Conservation (phyloP, 2,329 filamentous ascomycete genomes). For the Monosporascus cannonballus region DNA sequence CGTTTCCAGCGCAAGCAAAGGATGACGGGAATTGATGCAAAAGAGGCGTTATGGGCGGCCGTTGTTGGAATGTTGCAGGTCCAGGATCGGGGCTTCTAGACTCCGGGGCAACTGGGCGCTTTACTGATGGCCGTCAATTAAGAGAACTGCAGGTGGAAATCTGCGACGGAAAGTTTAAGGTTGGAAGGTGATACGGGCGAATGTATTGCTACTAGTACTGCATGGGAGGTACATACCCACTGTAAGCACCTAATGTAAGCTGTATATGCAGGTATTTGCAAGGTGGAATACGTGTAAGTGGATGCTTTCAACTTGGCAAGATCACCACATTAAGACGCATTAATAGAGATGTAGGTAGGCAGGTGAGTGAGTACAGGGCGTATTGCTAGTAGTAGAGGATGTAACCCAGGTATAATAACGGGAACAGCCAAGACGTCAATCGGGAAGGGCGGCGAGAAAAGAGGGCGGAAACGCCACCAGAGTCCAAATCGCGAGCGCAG, state of each 20-base stretch:
- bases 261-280: too few relatives aligned
- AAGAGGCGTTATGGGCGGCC: not conserved
- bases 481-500: too few relatives aligned
- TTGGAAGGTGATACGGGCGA: too few relatives aligned
- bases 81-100: not conserved
- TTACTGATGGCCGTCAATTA: not conserved
- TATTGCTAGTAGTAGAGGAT: too few relatives aligned
- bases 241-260: too few relatives aligned
- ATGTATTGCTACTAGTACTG: too few relatives aligned
- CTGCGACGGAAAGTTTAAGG: not conserved
- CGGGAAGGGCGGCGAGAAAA: too few relatives aligned
- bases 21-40: slow-evolving; percentile 1
- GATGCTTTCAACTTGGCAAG: not conserved
- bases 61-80: not conserved
- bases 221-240: too few relatives aligned
- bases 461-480: too few relatives aligned
- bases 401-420: too few relatives aligned
- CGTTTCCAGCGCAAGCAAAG: slow-evolving; percentile 13
- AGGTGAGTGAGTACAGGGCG: too few relatives aligned
- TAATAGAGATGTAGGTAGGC: not conserved
- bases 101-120: not conserved
- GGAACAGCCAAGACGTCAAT: too few relatives aligned
- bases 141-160: not conserved
- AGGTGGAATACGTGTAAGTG: not conserved
- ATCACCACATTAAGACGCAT: not conserved